Base-by-base conservation (phyloP, 345 rosid species). In the Psidium friedrichsthalianum region DNA sequence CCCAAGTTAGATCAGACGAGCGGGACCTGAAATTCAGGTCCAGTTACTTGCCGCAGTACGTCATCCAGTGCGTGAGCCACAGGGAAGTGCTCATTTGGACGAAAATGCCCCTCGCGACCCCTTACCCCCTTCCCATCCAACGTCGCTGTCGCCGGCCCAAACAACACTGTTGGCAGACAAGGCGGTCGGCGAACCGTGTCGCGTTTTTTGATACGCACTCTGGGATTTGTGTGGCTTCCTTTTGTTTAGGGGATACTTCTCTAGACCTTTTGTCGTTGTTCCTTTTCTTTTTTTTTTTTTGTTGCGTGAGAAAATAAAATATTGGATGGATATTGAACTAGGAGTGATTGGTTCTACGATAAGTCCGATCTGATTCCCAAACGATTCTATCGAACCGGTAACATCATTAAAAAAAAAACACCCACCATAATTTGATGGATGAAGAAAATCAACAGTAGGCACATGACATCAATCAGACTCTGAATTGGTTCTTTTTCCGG, bases 1-100 rank as follows among this genome's bases (percentile, higher is more conserved):
- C 47, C 80, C 80, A 21, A 36, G 80, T 69, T 36, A 20, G 36
- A 36, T 36, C 36, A 36, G 61, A 54, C 18, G 42, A 54, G 18
- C 29, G 1, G 53, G 20, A 56, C 64, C n/a, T 56, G 69, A 83
- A 54, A 21, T 56, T 44, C 47, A 22, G 25, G 53, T 20, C 22
- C 18, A 8, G 22, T 56, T 10, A 36, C 36, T 3, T 16, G 4
- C 11, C 21, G 15, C 25, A n/a, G 69, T 25, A 83, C 85, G 85
- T 83, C 85, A 83, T 57, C 55, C 52, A 6, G 85, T 83, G 85
- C 85, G 85, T 83, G 25, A 83, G 76, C 76, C 76, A 24, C n/a
- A 18, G 27, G 54, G 55, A 4, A 52, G 47, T 0, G 24, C 20
- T 2, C 4, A 25, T 83, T 8, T 36, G 51, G 83, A 83, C 84